Base-by-base conservation (phyloP, 371 early-diverging fungal species). In the Zychaea mexicana region DNA sequence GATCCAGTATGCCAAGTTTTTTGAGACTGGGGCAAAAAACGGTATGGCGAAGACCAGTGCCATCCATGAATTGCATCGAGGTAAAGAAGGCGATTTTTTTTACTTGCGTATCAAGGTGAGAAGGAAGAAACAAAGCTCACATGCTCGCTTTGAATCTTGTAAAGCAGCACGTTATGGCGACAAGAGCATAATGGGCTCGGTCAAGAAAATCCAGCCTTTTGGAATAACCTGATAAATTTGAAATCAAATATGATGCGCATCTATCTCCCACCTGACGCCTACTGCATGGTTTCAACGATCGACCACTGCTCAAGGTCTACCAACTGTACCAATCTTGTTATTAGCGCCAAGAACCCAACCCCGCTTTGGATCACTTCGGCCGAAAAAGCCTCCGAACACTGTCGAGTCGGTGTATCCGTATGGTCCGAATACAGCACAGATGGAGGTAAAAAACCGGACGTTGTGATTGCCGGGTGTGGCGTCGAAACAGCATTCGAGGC, bases 131-230 rank as follows among this genome's bases (percentile, higher is more conserved):
- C n/a, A 58, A n/a, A n/a, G n/a, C n/a, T n/a, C n/a, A n/a, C n/a
- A n/a, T n/a, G n/a, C n/a, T n/a, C n/a, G n/a, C n/a, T n/a, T n/a
- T n/a, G n/a, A n/a, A n/a, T n/a, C n/a, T n/a, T n/a, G n/a, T n/a
- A n/a, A 53, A 71, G 70, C 17, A 59, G 59, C 54, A 79, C 80
- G 6, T 63, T 79, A 2, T 79, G 80, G 80, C 61, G 80, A 6
- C 80, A 79, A 61, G 80, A 79, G 39, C 80, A 79, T 57, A 79
- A 79, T 52, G 80, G 79, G 42, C 77, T 74, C 63, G 72, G 75
- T 45, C 80, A 79, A 64, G 74, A 76, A 46, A 74, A 72, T 27
- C 76, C 76, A 2, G 62, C 64, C 7, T 77, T 72, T 39, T 57
- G 71, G 17, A 76, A 80, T 53, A 65, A 73, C 53, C 57, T 77